Evolutionary conservation across 1,139 yeast genomes (phyloP).

Genomic region (Zygoascus hellenicus): DNA sequence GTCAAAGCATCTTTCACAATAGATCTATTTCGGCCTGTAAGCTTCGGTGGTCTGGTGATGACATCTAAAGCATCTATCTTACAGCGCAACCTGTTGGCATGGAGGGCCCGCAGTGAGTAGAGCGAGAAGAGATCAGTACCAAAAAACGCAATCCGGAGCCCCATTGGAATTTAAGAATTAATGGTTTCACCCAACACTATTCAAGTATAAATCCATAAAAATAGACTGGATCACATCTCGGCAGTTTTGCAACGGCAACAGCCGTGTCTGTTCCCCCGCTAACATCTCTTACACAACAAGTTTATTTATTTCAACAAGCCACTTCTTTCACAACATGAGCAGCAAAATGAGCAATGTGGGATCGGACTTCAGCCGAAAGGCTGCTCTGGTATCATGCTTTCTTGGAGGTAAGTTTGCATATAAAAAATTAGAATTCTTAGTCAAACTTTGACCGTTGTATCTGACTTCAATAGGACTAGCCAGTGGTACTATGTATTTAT

Average conservation of each 20-base stretch:
- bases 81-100: conserved; percentile 30
- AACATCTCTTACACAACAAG: too few relatives aligned
- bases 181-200: too few relatives aligned
- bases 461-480: conserved; percentile 32
- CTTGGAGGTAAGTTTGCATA: conserved; percentile 23
- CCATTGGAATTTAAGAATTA: background rate
- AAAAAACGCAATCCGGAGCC: conserved; percentile 54
- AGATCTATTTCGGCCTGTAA: conserved; percentile 60
- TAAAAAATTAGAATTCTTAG: background rate
- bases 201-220: too few relatives aligned
- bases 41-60: conserved; percentile 62
- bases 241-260: too few relatives aligned
- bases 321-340: too few relatives aligned
- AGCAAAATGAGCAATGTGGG: too few relatives aligned
- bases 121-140: conserved; percentile 79
- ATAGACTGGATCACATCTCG: too few relatives aligned
- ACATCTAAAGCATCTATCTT: conserved; percentile 49
- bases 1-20: conserved; percentile 50
- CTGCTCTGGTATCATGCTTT: conserved; percentile 22
- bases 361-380: too few relatives aligned
- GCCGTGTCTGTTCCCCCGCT: too few relatives aligned
- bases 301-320: too few relatives aligned
- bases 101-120: conserved; percentile 47
- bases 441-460: too few relatives aligned
- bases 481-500: conserved; percentile 58